Conservation (phyloP, 23 red algal genomes). For the Gracilaria caudata region DNA sequence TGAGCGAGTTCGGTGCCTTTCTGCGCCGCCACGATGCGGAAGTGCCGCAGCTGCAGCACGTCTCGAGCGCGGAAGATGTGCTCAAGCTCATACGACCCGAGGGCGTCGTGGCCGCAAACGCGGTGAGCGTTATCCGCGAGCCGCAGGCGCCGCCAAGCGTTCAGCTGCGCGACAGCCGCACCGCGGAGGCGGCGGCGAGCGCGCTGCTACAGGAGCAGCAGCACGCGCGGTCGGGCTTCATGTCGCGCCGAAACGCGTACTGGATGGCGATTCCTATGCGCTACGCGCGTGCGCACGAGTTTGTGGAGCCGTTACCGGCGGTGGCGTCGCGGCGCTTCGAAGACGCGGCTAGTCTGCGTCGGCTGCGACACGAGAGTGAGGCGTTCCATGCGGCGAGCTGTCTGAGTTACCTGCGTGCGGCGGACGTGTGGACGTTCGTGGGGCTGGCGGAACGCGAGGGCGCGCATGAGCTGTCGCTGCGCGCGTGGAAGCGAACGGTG, state of each 20-base stretch:
- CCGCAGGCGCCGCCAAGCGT: background rate
- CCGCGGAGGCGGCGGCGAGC: background rate
- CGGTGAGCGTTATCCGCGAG: background rate
- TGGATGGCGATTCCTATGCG: constrained; percentile 2
- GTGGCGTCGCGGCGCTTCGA: background rate
- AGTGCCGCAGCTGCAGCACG: background rate
- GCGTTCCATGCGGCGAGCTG: background rate
- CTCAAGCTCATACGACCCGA: background rate
- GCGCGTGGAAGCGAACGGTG: background rate
- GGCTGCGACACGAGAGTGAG: constrained; percentile 6
- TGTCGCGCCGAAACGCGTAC: constrained; percentile 21
- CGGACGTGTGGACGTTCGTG: background rate
- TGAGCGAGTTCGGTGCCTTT: background rate
- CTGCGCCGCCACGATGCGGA: background rate
- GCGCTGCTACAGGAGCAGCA: background rate
- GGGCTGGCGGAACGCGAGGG: background rate
- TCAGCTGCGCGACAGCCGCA: background rate
- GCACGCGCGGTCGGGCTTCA: background rate
- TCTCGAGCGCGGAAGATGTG: background rate
- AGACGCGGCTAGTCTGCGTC: background rate
- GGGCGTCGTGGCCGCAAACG: background rate
- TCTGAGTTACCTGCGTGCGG: background rate
- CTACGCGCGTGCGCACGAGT: background rate
- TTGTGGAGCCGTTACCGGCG: background rate
- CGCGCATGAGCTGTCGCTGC: background rate